Evolutionary conservation across 177 flowering plant genomes (phyloP).

Genomic region (Vitis hybrid): DNA sequence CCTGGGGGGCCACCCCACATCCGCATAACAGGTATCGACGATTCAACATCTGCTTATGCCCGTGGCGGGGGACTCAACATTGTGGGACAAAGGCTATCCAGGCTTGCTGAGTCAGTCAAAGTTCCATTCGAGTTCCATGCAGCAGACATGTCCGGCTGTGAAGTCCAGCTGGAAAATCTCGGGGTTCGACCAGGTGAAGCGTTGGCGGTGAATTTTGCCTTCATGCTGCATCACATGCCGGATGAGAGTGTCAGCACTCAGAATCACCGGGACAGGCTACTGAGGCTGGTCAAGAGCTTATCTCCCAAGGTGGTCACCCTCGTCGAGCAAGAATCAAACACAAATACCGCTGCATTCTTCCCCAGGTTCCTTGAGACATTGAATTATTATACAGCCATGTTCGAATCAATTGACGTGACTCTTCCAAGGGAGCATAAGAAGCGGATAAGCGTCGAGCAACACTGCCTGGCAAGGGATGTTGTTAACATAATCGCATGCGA

Average conservation of each 20-base stretch:
- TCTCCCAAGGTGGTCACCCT: constrained; percentile 68
- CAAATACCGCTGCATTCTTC: constrained; percentile 59
- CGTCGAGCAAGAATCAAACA: constrained; percentile 70
- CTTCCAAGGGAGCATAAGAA: constrained; percentile 54
- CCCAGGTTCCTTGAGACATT: constrained; percentile 55
- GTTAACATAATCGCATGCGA: constrained; percentile 73
- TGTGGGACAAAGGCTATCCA: constrained; percentile 48
- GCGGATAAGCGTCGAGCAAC: constrained; percentile 67
- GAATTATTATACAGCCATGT: constrained; percentile 61
- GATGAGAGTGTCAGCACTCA: constrained; percentile 67
- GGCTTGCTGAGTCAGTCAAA: constrained; percentile 46
- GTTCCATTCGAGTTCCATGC: constrained; percentile 66
- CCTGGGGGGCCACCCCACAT: constrained; percentile 77
- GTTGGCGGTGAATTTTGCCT: constrained; percentile 71
- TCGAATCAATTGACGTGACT: constrained; percentile 65
- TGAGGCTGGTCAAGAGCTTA: constrained; percentile 55
- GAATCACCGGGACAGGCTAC: constrained; percentile 53
- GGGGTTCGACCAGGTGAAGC: constrained; percentile 50
- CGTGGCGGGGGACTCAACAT: constrained; percentile 51
- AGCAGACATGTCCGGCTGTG: constrained; percentile 41
- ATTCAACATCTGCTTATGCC: constrained; percentile 52
- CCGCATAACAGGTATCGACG: constrained; percentile 66
- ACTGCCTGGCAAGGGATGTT: constrained; percentile 63
- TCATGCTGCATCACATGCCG: constrained; percentile 61
- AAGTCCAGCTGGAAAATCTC: constrained; percentile 36